Evolutionary conservation across 139 green algal genomes (phyloP).

Genomic region (Desmodesmus armatus): DNA sequence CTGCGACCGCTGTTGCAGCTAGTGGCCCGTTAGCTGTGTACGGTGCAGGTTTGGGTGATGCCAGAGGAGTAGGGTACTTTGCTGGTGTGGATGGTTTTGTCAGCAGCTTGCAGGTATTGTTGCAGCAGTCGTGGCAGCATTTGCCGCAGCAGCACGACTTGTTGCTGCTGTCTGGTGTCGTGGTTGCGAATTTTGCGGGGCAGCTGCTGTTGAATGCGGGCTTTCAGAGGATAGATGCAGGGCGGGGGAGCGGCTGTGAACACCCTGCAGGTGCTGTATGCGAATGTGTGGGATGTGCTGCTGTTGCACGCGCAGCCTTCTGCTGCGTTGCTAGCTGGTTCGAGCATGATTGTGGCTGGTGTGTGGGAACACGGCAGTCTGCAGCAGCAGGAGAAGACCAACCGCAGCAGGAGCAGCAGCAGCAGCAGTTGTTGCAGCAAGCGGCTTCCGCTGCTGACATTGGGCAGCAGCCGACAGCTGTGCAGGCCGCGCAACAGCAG

Average conservation of each 20-base stretch:
- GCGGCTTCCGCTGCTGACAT: no score
- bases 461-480: no score
- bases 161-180: not conserved
- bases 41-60: not conserved
- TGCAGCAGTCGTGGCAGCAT: not conserved
- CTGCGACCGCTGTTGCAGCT: not conserved
- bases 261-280: slow-evolving; percentile 35
- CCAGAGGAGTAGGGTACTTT: no score
- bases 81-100: not conserved
- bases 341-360: slow-evolving; percentile 11
- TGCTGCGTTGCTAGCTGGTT: not conserved
- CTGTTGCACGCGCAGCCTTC: slow-evolving; percentile 17
- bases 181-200: slow-evolving; percentile 6
- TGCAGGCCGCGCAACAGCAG: no score
- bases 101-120: not conserved
- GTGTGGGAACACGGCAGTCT: no score
- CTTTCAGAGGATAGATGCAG: slow-evolving; percentile 24
- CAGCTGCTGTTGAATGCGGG: slow-evolving; percentile 13
- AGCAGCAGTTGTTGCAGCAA: no score
- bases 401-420: no score
- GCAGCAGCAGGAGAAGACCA: no score
- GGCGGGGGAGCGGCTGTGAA: not conserved
- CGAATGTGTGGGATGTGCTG: slow-evolving; percentile 26
- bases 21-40: not conserved
- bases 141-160: not conserved